These are phyloP conservation scores for Vigna nakashimae DNA, from an alignment of 306 rosid genomes.

Conservation along the genomic window DNA sequence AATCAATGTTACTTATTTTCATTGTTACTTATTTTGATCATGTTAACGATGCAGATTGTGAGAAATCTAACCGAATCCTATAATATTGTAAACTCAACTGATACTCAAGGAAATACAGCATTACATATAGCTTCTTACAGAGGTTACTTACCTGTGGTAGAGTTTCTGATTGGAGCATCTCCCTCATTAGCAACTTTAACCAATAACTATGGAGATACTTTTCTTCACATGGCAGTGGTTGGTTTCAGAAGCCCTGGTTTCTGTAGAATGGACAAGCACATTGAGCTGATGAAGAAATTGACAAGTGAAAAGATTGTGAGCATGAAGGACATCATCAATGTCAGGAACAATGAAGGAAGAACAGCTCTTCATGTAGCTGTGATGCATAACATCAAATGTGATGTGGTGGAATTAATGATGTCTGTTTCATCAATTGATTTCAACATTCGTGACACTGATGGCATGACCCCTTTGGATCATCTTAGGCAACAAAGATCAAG, in stretches of 20 bases:
- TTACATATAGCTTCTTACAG: constrained; percentile 81
- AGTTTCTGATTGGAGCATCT: constrained; percentile 64
- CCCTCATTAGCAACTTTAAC: constrained; percentile 56
- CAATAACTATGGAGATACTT: constrained; percentile 84
- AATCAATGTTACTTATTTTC: background rate
- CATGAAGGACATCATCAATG: constrained; percentile 66
- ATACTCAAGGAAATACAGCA: constrained; percentile 85
- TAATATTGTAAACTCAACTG: constrained; percentile 66
- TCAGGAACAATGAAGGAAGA: constrained; percentile 80
- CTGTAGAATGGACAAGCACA: constrained; percentile 75
- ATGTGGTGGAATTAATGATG: constrained; percentile 80
- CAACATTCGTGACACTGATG: constrained; percentile 68
- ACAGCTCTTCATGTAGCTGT: constrained; percentile 87
- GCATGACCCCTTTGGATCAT: constrained; percentile 88
- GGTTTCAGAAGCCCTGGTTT: constrained; percentile 93
- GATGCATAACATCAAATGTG: constrained; percentile 60
- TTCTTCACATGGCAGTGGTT: constrained; percentile 86
- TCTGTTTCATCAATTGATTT: constrained; percentile 68
- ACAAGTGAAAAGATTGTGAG: constrained; percentile 50
- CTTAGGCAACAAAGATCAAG: constrained; percentile 54
- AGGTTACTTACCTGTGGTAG: constrained; percentile 79
- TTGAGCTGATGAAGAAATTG: constrained; percentile 69
- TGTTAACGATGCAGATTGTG: constrained; percentile 71
- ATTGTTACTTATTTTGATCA: constrained; percentile 12
- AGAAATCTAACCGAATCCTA: constrained; percentile 63